A percentile compares a stretch with the other conserved stretches of the same genome.
Evolutionary conservation across 495 filamentous ascomycete species (phyloP).

Genomic region (Thozetella sp.): DNA sequence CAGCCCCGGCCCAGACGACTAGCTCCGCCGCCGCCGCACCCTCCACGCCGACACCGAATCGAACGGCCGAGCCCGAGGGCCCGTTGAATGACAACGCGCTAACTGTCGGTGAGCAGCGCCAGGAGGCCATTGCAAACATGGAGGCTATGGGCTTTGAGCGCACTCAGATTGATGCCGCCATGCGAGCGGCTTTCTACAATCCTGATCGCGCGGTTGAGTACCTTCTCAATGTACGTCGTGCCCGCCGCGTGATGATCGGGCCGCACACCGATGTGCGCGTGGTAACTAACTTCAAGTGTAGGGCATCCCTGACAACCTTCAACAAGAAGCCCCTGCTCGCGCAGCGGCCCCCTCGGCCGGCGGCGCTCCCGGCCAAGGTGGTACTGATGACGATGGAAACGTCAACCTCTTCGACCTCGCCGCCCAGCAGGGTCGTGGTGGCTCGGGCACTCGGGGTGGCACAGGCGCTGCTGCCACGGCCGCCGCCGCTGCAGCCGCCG

Average conservation of each 20-base stretch:
- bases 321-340: conserved; percentile 45
- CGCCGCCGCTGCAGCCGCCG: conserved; percentile 47
- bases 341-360: conserved; percentile 32
- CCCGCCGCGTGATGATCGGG: background rate
- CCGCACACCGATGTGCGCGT: background rate
- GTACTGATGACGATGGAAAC: conserved; percentile 62
- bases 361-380: conserved; percentile 33
- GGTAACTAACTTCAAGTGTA: conserved; percentile 33
- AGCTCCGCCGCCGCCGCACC: conserved; percentile 69
- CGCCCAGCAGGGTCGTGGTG: conserved; percentile 65
- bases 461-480: conserved; percentile 41
- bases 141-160: conserved; percentile 94
- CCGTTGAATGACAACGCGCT: conserved; percentile 74
- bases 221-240: conserved; percentile 72
- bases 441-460: conserved; percentile 47
- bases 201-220: conserved; percentile 98
- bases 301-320: conserved; percentile 88
- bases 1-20: conserved; percentile 53
- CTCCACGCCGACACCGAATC: conserved; percentile 61
- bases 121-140: conserved; percentile 91
- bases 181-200: conserved; percentile 96
- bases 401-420: conserved; percentile 96
- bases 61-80: conserved; percentile 29
- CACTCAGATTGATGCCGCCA: conserved; percentile 84
- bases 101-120: conserved; percentile 78